Evolutionary conservation across 208 protist genomes (phyloP), one percentile per base, ranked within the genome.

Genomic region (Acanthamoeba culbertsoni): DNA sequence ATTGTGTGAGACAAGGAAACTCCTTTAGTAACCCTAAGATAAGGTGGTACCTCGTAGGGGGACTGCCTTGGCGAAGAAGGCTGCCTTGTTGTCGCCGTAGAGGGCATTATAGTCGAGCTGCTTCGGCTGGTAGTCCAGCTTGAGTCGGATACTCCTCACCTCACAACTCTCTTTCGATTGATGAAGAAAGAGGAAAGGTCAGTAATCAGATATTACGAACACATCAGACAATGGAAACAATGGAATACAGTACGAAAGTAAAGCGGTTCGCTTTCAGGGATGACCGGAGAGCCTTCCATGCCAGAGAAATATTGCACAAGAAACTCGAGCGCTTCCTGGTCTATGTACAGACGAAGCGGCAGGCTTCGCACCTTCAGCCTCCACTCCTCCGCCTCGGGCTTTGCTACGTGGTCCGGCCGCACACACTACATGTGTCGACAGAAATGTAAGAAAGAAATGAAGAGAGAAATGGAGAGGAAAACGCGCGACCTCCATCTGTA

Each of bases 221-320:
- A 57, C n/a, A 14, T 5, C 26, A 48, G 26, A n/a, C n/a, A n/a
- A n/a, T n/a, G 31, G 20, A 7, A 63, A n/a, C 57, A 59, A 59
- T n/a, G n/a, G n/a, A n/a, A n/a, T n/a, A n/a, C n/a, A 23, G 57
- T 90, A 90, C 82, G 88, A 62, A 92, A 92, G 65, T 92, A 92
- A 8, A 79, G 40, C 1, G 88, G 88, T 18, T 92, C 88, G 14
- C 31, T 40, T n/a, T 92, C 63, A 4, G 88, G 88, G 2, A 92
- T 79, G 65, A 59, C 42, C 4, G 88, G 55, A 4, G 88, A 92
- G 55, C 46, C 33, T 51, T 92, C 88, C 59, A 92, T 75, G 46
- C 40, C n/a, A 28, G 40, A 59, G 31, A 92, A 79, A 62, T 62
- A 92, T 1, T 62, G 88, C 0, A 48, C 62, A 4, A 92, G 88